Conservation (phyloP, 768 basidiomycete genomes). For the Tricholomella constricta region DNA sequence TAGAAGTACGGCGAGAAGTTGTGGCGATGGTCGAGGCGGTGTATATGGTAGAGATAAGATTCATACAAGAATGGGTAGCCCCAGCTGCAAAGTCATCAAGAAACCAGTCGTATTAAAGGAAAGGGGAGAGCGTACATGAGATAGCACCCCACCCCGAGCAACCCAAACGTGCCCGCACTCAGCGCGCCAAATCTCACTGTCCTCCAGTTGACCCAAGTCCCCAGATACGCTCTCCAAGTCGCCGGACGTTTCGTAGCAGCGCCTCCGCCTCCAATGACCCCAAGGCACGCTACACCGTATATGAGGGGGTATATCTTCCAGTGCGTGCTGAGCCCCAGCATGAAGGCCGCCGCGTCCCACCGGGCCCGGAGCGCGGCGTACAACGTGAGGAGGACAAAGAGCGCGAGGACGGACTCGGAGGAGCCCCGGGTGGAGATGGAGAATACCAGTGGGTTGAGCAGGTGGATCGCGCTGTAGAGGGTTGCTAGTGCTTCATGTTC, state of each 20-base stretch:
- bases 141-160: slow-evolving; percentile 68
- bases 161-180: slow-evolving; percentile 67
- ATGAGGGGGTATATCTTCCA: slow-evolving; percentile 98
- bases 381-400: slow-evolving; percentile 74
- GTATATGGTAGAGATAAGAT: slow-evolving; percentile 90
- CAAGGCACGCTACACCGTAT: slow-evolving; percentile 80
- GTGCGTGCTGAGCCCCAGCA: slow-evolving; percentile 83
- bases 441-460: slow-evolving; percentile 93
- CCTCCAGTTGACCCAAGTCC: slow-evolving; percentile 46
- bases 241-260: slow-evolving; percentile 4
- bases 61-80: slow-evolving; percentile 90
- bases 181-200: slow-evolving; percentile 67
- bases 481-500: slow-evolving; percentile 38
- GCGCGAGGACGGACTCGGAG: slow-evolving; percentile 84
- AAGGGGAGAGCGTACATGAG: slow-evolving; percentile 54
- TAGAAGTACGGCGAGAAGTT: slow-evolving; percentile 99
- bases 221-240: slow-evolving; percentile 32
- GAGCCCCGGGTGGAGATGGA: slow-evolving; percentile 97
- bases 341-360: slow-evolving; percentile 68
- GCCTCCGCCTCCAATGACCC: slow-evolving; percentile 43
- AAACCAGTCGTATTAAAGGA: slow-evolving; percentile 2
- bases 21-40: slow-evolving; percentile 93
- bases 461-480: slow-evolving; percentile 69
- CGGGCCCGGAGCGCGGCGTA: slow-evolving; percentile 56
- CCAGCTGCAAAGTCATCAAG: slow-evolving; percentile 62